Evolutionary conservation across 345 rosid genomes (phyloP).

Genomic region (Limnanthes douglasii): DNA sequence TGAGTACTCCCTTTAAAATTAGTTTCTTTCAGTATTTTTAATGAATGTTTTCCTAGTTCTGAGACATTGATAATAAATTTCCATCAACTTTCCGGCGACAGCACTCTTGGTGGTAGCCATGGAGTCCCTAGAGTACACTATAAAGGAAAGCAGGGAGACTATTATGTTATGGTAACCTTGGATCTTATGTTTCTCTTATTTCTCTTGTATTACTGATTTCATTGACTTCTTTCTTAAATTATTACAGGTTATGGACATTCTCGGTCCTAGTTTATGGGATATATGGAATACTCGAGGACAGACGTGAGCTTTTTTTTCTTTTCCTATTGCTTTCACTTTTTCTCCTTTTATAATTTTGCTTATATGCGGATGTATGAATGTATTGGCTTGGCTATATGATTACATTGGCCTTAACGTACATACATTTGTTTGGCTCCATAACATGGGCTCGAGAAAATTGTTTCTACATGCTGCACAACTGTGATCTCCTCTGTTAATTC

Average conservation of each 20-base stretch:
- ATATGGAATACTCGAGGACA: constrained; percentile 84
- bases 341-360: background rate
- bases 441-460: too few relatives aligned
- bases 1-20: constrained; percentile 14
- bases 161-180: constrained; percentile 60
- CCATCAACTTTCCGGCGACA: constrained; percentile 9
- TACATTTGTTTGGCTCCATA: too few relatives aligned
- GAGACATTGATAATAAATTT: constrained; percentile 3
- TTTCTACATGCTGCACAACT: too few relatives aligned
- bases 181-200: background rate
- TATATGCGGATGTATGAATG: too few relatives aligned
- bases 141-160: constrained; percentile 94
- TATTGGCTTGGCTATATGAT: too few relatives aligned
- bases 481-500: too few relatives aligned
- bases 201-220: constrained; percentile 7
- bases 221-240: constrained; percentile 5
- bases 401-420: too few relatives aligned
- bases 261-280: constrained; percentile 99
- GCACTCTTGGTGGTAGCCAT: constrained; percentile 57
- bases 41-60: constrained; percentile 2
- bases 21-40: background rate
- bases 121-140: constrained; percentile 81
- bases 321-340: background rate
- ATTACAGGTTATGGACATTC: constrained; percentile 92
- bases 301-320: constrained; percentile 34